A percentile compares a stretch with the other conserved stretches of the same genome.
Evolutionary conservation across 176 grass and related monocot species (phyloP).

Genomic region (Bolboschoenus planiculmis): DNA sequence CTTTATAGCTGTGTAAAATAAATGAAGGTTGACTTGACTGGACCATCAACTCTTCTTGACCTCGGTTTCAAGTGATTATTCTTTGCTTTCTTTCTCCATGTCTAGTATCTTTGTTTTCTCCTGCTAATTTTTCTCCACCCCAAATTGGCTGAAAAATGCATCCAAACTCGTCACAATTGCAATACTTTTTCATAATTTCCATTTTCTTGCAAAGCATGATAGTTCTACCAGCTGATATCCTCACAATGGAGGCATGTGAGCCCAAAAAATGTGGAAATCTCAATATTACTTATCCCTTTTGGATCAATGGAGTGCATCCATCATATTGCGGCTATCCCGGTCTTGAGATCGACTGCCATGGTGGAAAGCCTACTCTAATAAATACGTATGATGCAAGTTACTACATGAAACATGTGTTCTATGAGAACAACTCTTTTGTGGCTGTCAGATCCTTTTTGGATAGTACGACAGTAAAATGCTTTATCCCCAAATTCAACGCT

Average conservation of each 20-base stretch:
- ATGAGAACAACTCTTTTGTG: conserved; percentile 25
- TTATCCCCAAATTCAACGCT: conserved; percentile 25
- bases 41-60: not conserved
- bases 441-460: conserved; percentile 21
- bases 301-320: conserved; percentile 14
- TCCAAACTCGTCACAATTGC: not conserved
- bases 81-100: not conserved
- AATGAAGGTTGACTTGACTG: too few relatives aligned
- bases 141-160: conserved; percentile 20
- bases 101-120: not conserved
- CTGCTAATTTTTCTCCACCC: not conserved
- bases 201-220: not conserved
- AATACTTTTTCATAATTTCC: conserved; percentile 9
- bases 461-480: not conserved
- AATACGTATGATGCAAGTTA: conserved; percentile 22
- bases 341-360: conserved; percentile 24
- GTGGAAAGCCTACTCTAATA: conserved; percentile 12
- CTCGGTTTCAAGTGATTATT: not conserved
- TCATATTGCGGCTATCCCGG: conserved; percentile 30
- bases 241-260: conserved; percentile 11
- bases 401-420: conserved; percentile 13
- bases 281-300: conserved; percentile 44
- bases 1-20: too few relatives aligned
- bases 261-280: conserved; percentile 31
- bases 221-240: not conserved